Evolutionary conservation across 2,329 filamentous ascomycete species (phyloP), one percentile per base, ranked within the genome.

Genomic region (Colletotrichum brevisporum): DNA sequence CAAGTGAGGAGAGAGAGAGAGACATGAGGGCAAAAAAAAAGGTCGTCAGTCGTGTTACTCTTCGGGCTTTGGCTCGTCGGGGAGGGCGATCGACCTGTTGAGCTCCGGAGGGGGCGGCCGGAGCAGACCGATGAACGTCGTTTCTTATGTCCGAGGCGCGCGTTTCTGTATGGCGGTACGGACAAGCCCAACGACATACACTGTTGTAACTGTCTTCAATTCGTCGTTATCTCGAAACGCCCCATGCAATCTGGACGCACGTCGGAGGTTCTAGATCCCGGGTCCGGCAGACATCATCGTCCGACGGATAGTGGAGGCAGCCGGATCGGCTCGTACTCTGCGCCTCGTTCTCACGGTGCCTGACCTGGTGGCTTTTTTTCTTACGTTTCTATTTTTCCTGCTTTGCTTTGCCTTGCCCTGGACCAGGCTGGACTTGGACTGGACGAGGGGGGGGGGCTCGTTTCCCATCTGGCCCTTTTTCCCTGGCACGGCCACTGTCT

Each of bases 321-420:
- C 62, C 66, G 36, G 62, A 56, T 69, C 62, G 66, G 55, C 62
- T 69, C 55, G 55, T 66, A 48, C 51, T 63, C 43, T 57, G 53
- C 65, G 60, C 60, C 66, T 59, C 31, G 39, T 36, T 36, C 16
- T 47, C 52, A 39, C 55, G 50, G 62, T 66, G 45, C 55, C 62
- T 66, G 62, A 43, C 51, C 26, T 41, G 41, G 50, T 54, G 55
- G 62, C 54, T 56, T 56, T 41, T 39, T 21, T 51, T 63, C 26
- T 41, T 27, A 4, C 26, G 21, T 24, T 52, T 8, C 9, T 36
- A 10, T 36, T 36, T 9, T 36, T 3, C 6, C 10, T 36, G 31
- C 31, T 36, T 36, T 4, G 31, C 31, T 2, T 9, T 36, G 27
- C 6, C 27, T 9, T 36, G 31, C 8, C 8, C 31, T 36, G 31